These are phyloP conservation scores for Limtongia smithiae DNA, from an alignment of 805 yeast species.

Conservation along the genomic window DNA sequence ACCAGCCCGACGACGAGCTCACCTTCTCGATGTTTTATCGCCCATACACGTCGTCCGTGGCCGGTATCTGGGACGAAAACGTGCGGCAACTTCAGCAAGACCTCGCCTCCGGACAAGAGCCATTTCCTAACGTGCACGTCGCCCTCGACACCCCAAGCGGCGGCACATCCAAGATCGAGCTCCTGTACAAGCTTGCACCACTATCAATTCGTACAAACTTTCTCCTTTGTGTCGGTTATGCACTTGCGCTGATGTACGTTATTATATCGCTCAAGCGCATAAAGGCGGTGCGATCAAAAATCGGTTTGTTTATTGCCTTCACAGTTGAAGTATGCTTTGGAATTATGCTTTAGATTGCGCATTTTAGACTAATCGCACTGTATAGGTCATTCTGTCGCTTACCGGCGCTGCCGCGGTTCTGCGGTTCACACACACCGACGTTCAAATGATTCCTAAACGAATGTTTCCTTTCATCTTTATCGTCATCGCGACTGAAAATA, in stretches of 20 bases:
- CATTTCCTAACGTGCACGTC: not conserved
- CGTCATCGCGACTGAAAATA: slow-evolving; percentile 47
- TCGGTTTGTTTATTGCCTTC: slow-evolving; percentile 45
- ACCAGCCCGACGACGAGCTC: not conserved
- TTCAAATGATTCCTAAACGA: slow-evolving; percentile 30
- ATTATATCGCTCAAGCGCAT: slow-evolving; percentile 41
- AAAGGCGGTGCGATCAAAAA: slow-evolving; percentile 44
- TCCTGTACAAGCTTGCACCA: slow-evolving; percentile 27
- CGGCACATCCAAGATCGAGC: not conserved
- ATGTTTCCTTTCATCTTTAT: slow-evolving; percentile 44
- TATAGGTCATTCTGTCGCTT: slow-evolving; percentile 15
- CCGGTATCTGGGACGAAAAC: slow-evolving; percentile 7
- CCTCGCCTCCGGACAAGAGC: not conserved
- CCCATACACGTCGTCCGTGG: not conserved
- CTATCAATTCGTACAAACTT: slow-evolving; percentile 31
- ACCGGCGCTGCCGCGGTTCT: slow-evolving; percentile 19
- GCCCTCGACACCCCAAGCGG: not conserved
- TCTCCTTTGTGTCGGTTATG: slow-evolving; percentile 33
- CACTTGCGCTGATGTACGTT: slow-evolving; percentile 33
- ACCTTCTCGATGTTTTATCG: slow-evolving; percentile 4
- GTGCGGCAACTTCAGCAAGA: not conserved
- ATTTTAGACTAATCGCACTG: not conserved
- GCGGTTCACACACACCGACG: slow-evolving; percentile 2
- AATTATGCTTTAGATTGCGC: not conserved
- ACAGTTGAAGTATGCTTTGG: slow-evolving; percentile 37